Evolutionary conservation across 176 grass and related monocot genomes (phyloP), one percentile per base, ranked within the genome.

Genomic region (Cenchrus americanus): DNA sequence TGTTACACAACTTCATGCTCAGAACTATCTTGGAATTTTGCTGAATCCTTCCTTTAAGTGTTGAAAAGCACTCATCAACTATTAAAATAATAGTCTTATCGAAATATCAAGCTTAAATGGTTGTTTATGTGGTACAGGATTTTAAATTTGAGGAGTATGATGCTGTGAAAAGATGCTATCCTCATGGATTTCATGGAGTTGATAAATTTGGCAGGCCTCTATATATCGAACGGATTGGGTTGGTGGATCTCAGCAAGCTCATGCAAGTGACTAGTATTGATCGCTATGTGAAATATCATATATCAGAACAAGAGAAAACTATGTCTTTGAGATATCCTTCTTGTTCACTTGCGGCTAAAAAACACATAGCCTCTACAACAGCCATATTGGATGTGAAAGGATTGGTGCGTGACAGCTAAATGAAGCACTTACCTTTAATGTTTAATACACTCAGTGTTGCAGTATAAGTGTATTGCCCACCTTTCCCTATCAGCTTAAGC

Each of bases 131-230:
- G 71, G 53, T 85, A 49, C 79, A 98, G 93, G 96, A 95, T 85
- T 98, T 94, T 75, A 88, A 93, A 84, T 98, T 92, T 83, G 93
- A 93, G 73, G 96, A 98, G 73, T 72, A 83, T 68, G 89, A 95
- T 75, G 86, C 82, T 78, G 91, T 98, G 51, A 95, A 98, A 83
- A 91, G 60, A 86, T 93, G 87, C 37, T 98, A 95, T 86, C 93
- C 96, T 51, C 96, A 92, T 59, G 96, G 93, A 84, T 98, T 91
- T 88, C 96, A 98, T 85, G 96, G 93, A 84, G 91, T 98, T 62
- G 96, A 98, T 81, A 94, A 75, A 84, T 90, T 83, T 80, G 96
- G 96, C 27, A 92, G 96, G 80, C 96, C 93, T 50, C 37, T 98
- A 62, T 98, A 95, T 78, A 93, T 98, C 14, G 96, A 98, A 82